Evolutionary conservation across 805 yeast genomes (phyloP).

Genomic region (Saccharomycopsis capsularis): DNA sequence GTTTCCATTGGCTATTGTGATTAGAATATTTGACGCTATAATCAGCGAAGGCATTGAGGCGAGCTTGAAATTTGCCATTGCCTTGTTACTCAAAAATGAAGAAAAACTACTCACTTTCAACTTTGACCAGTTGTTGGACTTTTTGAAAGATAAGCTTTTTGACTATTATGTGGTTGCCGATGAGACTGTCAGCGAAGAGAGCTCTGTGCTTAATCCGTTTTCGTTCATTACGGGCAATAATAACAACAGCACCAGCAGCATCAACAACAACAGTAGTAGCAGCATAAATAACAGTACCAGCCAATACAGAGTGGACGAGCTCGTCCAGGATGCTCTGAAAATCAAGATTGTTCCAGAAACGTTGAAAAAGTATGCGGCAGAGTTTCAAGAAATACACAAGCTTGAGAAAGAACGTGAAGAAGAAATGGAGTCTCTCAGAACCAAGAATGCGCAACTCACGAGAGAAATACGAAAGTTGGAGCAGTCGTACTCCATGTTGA

Average conservation of each 20-base stretch:
- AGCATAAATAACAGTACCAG: constrained; percentile 24
- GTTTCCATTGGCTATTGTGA: constrained; percentile 83
- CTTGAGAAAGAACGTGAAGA: constrained; percentile 57
- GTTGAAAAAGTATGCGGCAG: constrained; percentile 60
- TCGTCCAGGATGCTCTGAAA: constrained; percentile 73
- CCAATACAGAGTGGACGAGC: constrained; percentile 57
- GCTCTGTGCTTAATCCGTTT: constrained; percentile 19
- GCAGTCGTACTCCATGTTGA: constrained; percentile 57
- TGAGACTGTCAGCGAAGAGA: constrained; percentile 8
- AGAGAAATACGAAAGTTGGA: constrained; percentile 70
- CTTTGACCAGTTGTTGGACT: constrained; percentile 73
- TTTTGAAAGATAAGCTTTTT: constrained; percentile 73
- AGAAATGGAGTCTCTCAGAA: constrained; percentile 52
- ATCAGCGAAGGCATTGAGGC: constrained; percentile 90
- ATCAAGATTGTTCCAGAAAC: constrained; percentile 68
- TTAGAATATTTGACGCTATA: constrained; percentile 80
- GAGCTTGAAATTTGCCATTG: constrained; percentile 74
- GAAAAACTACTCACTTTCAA: constrained; percentile 48
- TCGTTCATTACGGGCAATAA: constrained; percentile 20
- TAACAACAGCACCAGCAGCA: background rate
- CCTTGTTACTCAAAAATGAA: constrained; percentile 67
- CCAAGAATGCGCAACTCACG: constrained; percentile 64
- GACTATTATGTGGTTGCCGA: constrained; percentile 49
- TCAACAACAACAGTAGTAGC: too few relatives aligned
- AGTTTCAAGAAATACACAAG: constrained; percentile 65